Evolutionary conservation across 2,329 filamentous ascomycete genomes (phyloP), one percentile per base, ranked within the genome.

Genomic region (Colletotrichum cereale): DNA sequence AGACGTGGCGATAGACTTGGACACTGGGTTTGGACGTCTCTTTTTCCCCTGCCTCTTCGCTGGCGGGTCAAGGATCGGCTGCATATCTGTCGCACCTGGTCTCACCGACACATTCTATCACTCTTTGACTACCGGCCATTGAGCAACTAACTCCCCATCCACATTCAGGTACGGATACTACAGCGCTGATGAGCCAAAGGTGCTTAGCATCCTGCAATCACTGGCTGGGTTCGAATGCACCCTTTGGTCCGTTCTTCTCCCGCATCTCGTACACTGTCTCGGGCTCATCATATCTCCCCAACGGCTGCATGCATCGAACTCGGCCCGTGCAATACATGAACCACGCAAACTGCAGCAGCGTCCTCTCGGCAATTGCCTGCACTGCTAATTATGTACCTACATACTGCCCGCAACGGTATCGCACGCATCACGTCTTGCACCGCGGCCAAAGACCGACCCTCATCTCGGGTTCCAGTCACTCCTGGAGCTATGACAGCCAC

Each of bases 1-100:
- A 69, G 58, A 64, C 60, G 69, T 72, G 61, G 24, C 52, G 31
- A 57, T 72, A 58, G 55, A 69, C 42, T 60, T 31, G 29, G 47
- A 56, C 56, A 67, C 11, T 47, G 40, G 40, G 31, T 52, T 48
- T 26, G 56, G 62, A 67, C 50, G 67, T 65, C 53, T 62, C 38
- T 40, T 14, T 69, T 60, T 26, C 8, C 47, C 24, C 48, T n/a
- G n/a, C n/a, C n/a, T n/a, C n/a, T n/a, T n/a, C n/a, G n/a, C n/a
- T n/a, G n/a, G n/a, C n/a, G n/a, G n/a, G n/a, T n/a, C n/a, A n/a
- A n/a, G n/a, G n/a, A n/a, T n/a, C n/a, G n/a, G 26, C 61, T 61
- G 44, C 38, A 29, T 21, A 12, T n/a, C 26, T 16, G 31, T n/a
- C n/a, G n/a, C n/a, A n/a, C n/a, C 29, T 42, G 26, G 29, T 50